These are phyloP conservation scores for Mollisiaceae sp. DNA, from an alignment of 2,329 filamentous ascomycete species.

Conservation along the genomic window DNA sequence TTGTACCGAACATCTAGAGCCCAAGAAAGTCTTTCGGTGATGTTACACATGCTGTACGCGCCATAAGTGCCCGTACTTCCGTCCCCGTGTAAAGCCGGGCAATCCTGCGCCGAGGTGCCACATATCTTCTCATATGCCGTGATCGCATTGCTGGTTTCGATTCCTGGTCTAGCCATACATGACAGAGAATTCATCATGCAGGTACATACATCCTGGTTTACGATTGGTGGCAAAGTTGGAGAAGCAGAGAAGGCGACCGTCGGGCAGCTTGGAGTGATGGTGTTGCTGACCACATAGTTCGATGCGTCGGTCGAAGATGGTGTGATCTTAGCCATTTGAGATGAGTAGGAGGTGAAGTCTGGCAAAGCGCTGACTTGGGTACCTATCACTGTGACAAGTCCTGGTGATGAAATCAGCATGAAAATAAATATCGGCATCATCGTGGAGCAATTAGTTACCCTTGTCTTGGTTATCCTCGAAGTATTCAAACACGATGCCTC, in stretches of 20 bases:
- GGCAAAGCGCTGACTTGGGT: constrained; percentile 69
- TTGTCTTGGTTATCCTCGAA: constrained; percentile 76
- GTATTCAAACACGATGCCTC: constrained; percentile 95
- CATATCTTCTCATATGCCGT: not conserved
- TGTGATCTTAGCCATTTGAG: constrained; percentile 49
- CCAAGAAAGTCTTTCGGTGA: constrained; percentile 71
- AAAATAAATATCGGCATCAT: not conserved
- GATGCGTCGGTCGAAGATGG: constrained; percentile 66
- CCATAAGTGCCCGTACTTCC: constrained; percentile 71
- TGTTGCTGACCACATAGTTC: constrained; percentile 56
- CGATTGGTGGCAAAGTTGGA: constrained; percentile 72
- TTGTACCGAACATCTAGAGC: constrained; percentile 37
- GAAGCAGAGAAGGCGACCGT: constrained; percentile 50
- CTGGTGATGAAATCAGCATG: constrained; percentile 6
- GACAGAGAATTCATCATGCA: constrained; percentile 79
- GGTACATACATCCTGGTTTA: constrained; percentile 75
- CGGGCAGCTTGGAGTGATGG: constrained; percentile 14
- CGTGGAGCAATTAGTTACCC: constrained; percentile 49
- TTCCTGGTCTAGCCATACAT: constrained; percentile 57
- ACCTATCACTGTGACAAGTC: constrained; percentile 41
- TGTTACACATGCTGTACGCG: constrained; percentile 74
- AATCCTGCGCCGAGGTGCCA: constrained; percentile 45
- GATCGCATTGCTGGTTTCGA: not conserved
- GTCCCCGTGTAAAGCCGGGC: constrained; percentile 47
- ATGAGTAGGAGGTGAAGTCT: constrained; percentile 67